Conservation (phyloP, 2,329 filamentous ascomycete genomes). For the Fusarium acutatum region DNA sequence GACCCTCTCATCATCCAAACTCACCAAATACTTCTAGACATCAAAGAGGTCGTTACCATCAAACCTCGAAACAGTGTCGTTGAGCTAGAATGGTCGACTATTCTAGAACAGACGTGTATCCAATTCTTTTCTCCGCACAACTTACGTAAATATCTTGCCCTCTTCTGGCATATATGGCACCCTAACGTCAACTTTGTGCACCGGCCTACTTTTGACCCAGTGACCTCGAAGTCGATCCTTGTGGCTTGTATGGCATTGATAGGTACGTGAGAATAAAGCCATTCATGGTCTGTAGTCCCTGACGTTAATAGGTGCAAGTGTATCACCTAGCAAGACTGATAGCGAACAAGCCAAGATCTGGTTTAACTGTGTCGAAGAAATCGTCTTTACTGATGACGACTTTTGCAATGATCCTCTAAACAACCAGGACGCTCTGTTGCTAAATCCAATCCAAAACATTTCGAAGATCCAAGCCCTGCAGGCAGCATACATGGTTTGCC, state of each 20-base stretch:
- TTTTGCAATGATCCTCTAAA: neutral
- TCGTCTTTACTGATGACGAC: neutral
- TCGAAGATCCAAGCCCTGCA: neutral
- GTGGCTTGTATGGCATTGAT: neutral
- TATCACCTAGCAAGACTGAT: neutral
- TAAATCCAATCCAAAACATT: rapidly evolving
- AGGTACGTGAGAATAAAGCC: neutral
- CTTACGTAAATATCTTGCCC: neutral
- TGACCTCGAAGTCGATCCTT: neutral
- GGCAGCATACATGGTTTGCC: neutral
- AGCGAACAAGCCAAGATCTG: neutral
- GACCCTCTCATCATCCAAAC: neutral
- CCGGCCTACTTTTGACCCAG: neutral
- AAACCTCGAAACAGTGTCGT: neutral
- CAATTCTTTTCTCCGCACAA: neutral
- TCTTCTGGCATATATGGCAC: conserved; percentile 6
- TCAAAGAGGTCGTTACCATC: neutral
- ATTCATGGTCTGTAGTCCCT: rapidly evolving
- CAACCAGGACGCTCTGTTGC: rapidly evolving
- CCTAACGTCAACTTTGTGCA: neutral
- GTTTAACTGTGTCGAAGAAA: neutral
- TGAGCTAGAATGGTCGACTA: neutral
- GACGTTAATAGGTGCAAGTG: neutral
- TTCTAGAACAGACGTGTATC: neutral
- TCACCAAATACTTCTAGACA: neutral